Evolutionary conservation across 2,329 filamentous ascomycete genomes (phyloP).

Genomic region (Fusarium clavum): DNA sequence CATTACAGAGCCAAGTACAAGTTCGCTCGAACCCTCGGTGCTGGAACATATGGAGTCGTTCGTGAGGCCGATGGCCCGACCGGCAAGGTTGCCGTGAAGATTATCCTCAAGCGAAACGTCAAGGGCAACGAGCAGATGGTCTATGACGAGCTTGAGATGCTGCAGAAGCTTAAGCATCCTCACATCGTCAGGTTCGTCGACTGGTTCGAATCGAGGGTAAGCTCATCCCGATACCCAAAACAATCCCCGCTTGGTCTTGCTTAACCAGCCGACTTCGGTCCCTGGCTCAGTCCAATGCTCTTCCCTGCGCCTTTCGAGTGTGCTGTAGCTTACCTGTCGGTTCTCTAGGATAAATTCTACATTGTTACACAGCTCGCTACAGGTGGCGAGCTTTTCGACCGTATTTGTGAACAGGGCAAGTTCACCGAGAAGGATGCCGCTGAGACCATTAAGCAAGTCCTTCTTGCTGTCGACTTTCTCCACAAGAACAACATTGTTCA

Average conservation of each 20-base stretch:
- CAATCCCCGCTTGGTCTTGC: background rate
- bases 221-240: slow-evolving; percentile 44
- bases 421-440: slow-evolving; percentile 99
- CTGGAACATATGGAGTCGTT: slow-evolving; percentile 98
- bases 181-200: slow-evolving; percentile 98
- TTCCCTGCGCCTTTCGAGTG: slow-evolving; percentile 1
- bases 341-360: slow-evolving; percentile 92
- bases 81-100: slow-evolving; percentile 95
- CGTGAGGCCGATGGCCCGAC: slow-evolving; percentile 88
- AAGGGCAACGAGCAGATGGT: slow-evolving; percentile 99
- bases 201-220: slow-evolving; percentile 97
- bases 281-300: slow-evolving; percentile 2
- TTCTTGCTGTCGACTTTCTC: slow-evolving; percentile 93
- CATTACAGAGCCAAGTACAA: slow-evolving; percentile 79
- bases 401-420: slow-evolving; percentile 97
- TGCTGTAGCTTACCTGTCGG: slow-evolving; percentile 20
- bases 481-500: slow-evolving; percentile 96
- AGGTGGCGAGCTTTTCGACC: slow-evolving; percentile 95
- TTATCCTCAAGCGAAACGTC: slow-evolving; percentile 99
- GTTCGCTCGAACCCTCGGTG: slow-evolving; percentile 93
- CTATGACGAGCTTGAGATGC: slow-evolving; percentile 94
- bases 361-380: slow-evolving; percentile 97
- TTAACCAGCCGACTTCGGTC: slow-evolving; percentile 4
- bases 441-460: slow-evolving; percentile 92
- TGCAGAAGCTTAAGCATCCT: slow-evolving; percentile 89